Base-by-base conservation (phyloP, 371 early-diverging fungal genomes). In the Phascolomyces articulosus region DNA sequence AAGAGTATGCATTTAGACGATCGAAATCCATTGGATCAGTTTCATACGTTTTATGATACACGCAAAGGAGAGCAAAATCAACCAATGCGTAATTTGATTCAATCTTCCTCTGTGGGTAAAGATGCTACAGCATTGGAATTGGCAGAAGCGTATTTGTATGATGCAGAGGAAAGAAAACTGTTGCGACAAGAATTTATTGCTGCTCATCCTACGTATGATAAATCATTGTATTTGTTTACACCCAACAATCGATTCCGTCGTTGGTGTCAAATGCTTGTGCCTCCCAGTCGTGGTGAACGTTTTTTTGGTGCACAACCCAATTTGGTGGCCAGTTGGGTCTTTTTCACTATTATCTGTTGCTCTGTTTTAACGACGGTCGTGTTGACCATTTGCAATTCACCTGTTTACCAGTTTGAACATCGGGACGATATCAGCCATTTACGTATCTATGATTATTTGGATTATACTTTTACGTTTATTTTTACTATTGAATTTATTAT, bases 401-500 rank as follows among this genome's bases (percentile, higher is more conserved):
- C 87, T 18, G 82, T 80, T 0, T 85, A 83, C 68, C 85, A 85
- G 40, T 65, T 77, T 21, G 48, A 78, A 7, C 81, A 87, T 64
- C 73, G 77, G 27, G 20, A 73, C 56, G 64, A 79, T 26, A 68
- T 64, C 3, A 55, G 44, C 0, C 65, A 65, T 11, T 55, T 68
- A 1, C 38, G 51, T 40, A 58, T 64, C 9, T 65, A 77, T 24
- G 47, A 57, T 18, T 71, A 69, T 62, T 51, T 73, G 2, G 91
- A 91, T 53, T 74, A 66, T 64, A 77, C 82, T 4, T 87, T 88
- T 55, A 84, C 83, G 0, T 64, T 77, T 9, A 75, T 89, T 15
- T 91, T 89, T 54, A 77, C 85, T 0, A 8, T 86, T 18, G 92
- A 91, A 59, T 84, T 90, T 55, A 26, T 86, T 0, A 71, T 91